Evolutionary conservation across 164 flowering plant species (phyloP).

Genomic region (Vitis rupestris): DNA sequence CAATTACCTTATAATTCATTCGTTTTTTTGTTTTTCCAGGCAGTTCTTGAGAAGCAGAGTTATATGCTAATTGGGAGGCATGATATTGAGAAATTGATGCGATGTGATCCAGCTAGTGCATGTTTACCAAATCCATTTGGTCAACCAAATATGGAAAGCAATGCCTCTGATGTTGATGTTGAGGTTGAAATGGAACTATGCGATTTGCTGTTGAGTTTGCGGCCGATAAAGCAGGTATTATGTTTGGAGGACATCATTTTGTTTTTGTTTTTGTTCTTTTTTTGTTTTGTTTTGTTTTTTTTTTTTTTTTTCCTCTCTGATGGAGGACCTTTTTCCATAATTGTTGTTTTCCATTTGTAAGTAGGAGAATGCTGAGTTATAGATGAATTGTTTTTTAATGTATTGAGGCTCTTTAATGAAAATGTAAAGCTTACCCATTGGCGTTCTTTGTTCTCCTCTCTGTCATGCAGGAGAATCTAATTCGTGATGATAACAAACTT

Average conservation of each 20-base stretch:
- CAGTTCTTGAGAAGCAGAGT: slow-evolving; percentile 98
- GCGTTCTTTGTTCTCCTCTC: slow-evolving; percentile 1
- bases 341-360: background rate
- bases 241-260: background rate
- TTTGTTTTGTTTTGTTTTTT: background rate
- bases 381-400: background rate
- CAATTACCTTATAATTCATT: background rate
- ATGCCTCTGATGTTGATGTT: slow-evolving; percentile 53
- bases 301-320: background rate
- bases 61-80: slow-evolving; percentile 99
- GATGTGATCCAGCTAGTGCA: slow-evolving; percentile 80
- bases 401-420: background rate
- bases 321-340: background rate
- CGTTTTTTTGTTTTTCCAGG: slow-evolving; percentile 51
- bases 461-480: slow-evolving; percentile 82
- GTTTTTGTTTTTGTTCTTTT: background rate
- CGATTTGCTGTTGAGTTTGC: slow-evolving; percentile 65
- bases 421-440: slow-evolving; percentile 1
- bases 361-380: background rate
- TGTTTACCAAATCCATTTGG: slow-evolving; percentile 60
- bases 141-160: slow-evolving; percentile 35
- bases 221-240: slow-evolving; percentile 90
- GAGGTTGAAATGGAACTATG: slow-evolving; percentile 72
- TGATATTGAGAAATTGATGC: slow-evolving; percentile 89
- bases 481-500: slow-evolving; percentile 94